phyloP scores from a whole-genome alignment of 1,284 basidiomycete genomes.

The Fomitiporia mediterranea region DNA sequence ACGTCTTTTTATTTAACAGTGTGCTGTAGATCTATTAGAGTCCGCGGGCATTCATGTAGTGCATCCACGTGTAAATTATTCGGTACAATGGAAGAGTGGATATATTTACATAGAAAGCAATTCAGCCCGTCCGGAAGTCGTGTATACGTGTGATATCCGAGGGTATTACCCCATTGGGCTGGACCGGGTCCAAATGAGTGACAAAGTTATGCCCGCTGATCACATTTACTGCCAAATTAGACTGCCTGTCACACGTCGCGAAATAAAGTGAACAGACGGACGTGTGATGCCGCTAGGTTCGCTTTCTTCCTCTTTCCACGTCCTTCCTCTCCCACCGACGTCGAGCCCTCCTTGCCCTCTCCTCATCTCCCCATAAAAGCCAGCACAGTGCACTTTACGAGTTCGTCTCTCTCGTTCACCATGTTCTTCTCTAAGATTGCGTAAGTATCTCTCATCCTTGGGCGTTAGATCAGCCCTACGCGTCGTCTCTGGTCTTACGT shows the following conservation, averaged over 20 bases:
- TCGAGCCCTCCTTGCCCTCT: conserved; percentile 4
- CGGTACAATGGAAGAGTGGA: background rate
- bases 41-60: background rate
- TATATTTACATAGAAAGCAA: background rate
- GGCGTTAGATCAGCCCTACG: background rate
- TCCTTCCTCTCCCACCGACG: conserved; percentile 7
- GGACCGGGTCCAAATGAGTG: background rate
- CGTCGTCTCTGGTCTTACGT: background rate
- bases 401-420: background rate
- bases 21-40: conserved; percentile 18
- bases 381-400: background rate
- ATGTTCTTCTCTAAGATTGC: conserved; percentile 16
- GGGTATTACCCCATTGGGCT: background rate
- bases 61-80: background rate
- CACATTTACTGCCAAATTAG: background rate
- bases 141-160: background rate
- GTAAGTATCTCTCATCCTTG: conserved; percentile 8
- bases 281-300: conserved; percentile 4
- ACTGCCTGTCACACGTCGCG: background rate
- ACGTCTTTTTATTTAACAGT: background rate
- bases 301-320: conserved; percentile 2
- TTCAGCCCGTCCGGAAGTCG: background rate
- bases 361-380: conserved; percentile 6
- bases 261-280: background rate
- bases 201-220: background rate